Evolutionary conservation across 2,329 filamentous ascomycete species (phyloP), one percentile per base, ranked within the genome.

Genomic region (Cercospora sp.): DNA sequence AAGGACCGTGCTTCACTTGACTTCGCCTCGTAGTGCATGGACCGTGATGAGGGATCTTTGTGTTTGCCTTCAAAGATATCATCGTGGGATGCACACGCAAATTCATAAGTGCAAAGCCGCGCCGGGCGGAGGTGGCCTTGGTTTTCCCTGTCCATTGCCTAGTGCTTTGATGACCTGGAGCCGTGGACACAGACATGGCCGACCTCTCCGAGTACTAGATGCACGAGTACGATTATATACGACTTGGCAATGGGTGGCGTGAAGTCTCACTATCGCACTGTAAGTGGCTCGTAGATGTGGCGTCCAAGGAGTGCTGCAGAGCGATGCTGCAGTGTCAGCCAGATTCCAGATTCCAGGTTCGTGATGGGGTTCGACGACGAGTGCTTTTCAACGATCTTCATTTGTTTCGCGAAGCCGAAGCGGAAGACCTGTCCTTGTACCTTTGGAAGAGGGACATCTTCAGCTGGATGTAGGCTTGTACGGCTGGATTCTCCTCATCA

Each of bases 381-480:
- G 13, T n/a, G 5, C 12, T 40, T 16, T 40, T 13, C 45, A 51
- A 16, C 24, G 28, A 21, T 1, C 12, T 43, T 58, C 51, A 57
- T 18, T 58, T 64, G n/a, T 37, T 58, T 5, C 61, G 61, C 26
- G 34, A 21, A 34, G 21, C 9, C 21, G 61, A 53, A 12, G 45
- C 21, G 12, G 45, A 34, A 37, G 43, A 28, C n/a, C 21, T 45
- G 45, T 64, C 62, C 53, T 64, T 64, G 62, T 37, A 26, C 43
- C 58, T 75, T n/a, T 74, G 73, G 61, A 79, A 78, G 13, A 79
- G 72, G 6, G 75, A 75, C 74, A 78, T 70, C 71, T 79, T 79
- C 21, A 76, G 76, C 66, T 76, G 72, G n/a, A 79, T 68, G 58
- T 79, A 79, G 3, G 77, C 77, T 62, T 79, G 74, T 1, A 79